Evolutionary conservation across 1,284 basidiomycete species (phyloP).

Genomic region (Moniliophthora roreri): DNA sequence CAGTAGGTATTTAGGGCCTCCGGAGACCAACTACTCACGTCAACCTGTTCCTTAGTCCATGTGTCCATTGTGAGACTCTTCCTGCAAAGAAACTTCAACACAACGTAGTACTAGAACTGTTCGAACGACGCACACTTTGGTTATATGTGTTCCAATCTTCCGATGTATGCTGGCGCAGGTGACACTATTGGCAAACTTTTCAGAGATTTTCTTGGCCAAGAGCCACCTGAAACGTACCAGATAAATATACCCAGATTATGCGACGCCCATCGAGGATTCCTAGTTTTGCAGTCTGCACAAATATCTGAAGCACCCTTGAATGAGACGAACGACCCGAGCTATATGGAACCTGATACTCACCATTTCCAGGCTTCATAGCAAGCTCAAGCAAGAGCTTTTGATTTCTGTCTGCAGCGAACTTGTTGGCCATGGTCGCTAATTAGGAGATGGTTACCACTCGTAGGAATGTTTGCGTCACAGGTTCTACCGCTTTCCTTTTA

Average conservation of each 20-base stretch:
- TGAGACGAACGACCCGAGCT: conserved; percentile 11
- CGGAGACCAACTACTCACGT: conserved; percentile 42
- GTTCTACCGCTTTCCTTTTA: too few relatives aligned
- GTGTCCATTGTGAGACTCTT: conserved; percentile 83
- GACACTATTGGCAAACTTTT: conserved; percentile 43
- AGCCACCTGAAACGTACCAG: conserved; percentile 47
- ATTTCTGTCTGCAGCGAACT: conserved; percentile 61
- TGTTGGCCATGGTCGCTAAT: conserved; percentile 21
- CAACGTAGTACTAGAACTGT: background rate
- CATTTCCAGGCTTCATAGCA: conserved; percentile 71
- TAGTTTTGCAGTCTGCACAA: conserved; percentile 83
- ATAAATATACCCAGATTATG: conserved; percentile 81
- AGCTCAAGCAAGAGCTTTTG: conserved; percentile 69
- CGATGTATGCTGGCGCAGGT: conserved; percentile 85
- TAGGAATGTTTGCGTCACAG: too few relatives aligned
- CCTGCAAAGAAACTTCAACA: conserved; percentile 35
- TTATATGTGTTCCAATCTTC: conserved; percentile 85
- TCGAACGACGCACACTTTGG: conserved; percentile 69
- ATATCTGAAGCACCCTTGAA: conserved; percentile 45
- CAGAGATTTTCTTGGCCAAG: background rate
- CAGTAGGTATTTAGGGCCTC: conserved; percentile 9
- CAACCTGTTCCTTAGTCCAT: conserved; percentile 85
- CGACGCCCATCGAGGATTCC: conserved; percentile 80
- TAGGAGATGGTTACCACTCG: background rate
- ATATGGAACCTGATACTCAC: conserved; percentile 35